These are phyloP conservation scores for Tieghemostelium lacteum DNA, from an alignment of 78 protist species.

Conservation along the genomic window DNA sequence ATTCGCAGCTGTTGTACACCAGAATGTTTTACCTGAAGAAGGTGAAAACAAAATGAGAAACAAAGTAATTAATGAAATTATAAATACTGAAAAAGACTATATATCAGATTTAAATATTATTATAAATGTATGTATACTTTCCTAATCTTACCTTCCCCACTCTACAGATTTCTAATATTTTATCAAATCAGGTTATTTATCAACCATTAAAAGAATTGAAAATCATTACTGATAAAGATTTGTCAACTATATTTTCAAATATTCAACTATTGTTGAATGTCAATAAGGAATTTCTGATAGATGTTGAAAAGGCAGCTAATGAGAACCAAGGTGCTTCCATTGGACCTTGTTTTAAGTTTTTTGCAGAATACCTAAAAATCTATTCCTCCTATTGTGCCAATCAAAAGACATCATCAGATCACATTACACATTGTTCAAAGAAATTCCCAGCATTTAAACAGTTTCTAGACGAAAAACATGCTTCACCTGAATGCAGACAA, in stretches of 20 bases:
- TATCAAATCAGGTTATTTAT: slow-evolving; percentile 3
- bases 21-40: slow-evolving; percentile 40
- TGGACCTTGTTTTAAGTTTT: slow-evolving; percentile 38
- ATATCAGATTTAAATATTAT: slow-evolving; percentile 44
- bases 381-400: slow-evolving; percentile 67
- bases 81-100: slow-evolving; percentile 67
- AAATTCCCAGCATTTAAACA: slow-evolving; percentile 61
- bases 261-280: slow-evolving; percentile 51
- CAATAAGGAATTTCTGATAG: slow-evolving; percentile 43
- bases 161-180: not conserved
- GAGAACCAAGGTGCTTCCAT: slow-evolving; percentile 7
- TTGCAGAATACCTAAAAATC: slow-evolving; percentile 45
- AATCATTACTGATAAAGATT: slow-evolving; percentile 35
- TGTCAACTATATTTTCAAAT: slow-evolving; percentile 47
- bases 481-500: slow-evolving; percentile 48
- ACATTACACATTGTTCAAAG: slow-evolving; percentile 23
- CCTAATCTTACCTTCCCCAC: not conserved
- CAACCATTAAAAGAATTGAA: slow-evolving; percentile 49
- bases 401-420: slow-evolving; percentile 57
- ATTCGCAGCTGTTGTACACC: slow-evolving; percentile 66
- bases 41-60: slow-evolving; percentile 72
- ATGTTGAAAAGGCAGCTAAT: slow-evolving; percentile 30
- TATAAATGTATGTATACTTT: slow-evolving; percentile 11
- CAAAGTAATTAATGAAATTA: slow-evolving; percentile 65
- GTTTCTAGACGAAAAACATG: slow-evolving; percentile 63